Evolutionary conservation across 768 basidiomycete species (phyloP).

Genomic region (Gloeopeniophorella convolvens): DNA sequence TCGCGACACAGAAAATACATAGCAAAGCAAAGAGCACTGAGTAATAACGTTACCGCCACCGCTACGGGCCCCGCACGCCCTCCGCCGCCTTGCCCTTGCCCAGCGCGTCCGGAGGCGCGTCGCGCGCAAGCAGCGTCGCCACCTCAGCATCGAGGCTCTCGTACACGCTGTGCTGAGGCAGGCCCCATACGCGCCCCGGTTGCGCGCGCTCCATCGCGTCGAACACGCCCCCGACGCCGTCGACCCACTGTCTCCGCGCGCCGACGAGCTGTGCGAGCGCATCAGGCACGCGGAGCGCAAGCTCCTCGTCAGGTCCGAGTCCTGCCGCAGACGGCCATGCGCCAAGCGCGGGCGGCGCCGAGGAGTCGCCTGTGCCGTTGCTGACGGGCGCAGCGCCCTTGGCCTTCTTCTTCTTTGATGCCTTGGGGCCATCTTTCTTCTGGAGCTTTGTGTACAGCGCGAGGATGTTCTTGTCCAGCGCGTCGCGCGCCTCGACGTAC

Average conservation of each 20-base stretch:
- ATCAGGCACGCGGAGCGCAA: conserved; percentile 55
- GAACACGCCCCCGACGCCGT: conserved; percentile 68
- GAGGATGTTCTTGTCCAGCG: conserved; percentile 80
- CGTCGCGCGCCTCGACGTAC: conserved; percentile 77
- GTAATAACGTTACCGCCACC: conserved; percentile 24
- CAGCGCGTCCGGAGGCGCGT: conserved; percentile 29
- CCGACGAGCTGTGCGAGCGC: conserved; percentile 66
- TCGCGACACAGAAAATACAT: conserved; percentile 14
- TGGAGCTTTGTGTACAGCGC: conserved; percentile 71
- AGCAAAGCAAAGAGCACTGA: conserved; percentile 17
- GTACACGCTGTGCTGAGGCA: conserved; percentile 71
- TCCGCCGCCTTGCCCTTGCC: conserved; percentile 51
- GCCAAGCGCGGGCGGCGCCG: conserved; percentile 30
- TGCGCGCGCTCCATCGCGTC: conserved; percentile 58
- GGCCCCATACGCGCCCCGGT: conserved; percentile 71
- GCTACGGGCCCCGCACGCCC: conserved; percentile 35
- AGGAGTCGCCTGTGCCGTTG: conserved; percentile 19
- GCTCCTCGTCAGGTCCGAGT: conserved; percentile 60
- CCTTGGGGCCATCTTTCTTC: conserved; percentile 73
- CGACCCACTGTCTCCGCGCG: conserved; percentile 74
- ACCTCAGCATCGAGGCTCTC: conserved; percentile 68
- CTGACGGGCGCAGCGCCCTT: conserved; percentile 26
- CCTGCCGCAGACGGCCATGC: conserved; percentile 70
- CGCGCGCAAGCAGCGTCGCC: conserved; percentile 29
- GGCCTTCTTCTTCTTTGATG: conserved; percentile 65